These are phyloP conservation scores for Leishmania arabica DNA, from an alignment of 208 protist species.

Conservation along the genomic window DNA sequence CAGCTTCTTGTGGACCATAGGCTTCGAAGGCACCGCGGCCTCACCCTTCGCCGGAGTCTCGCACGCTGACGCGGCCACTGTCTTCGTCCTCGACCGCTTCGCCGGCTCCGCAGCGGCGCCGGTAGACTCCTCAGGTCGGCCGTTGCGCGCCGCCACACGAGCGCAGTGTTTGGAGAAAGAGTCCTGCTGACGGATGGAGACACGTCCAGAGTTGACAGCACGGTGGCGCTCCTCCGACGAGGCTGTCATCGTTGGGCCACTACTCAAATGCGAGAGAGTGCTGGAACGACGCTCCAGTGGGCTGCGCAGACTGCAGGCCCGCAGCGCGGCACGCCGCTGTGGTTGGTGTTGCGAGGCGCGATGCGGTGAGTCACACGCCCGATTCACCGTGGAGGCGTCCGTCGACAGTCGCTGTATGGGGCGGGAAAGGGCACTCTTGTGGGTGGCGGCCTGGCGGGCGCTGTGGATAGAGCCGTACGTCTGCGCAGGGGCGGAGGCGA, in stretches of 20 bases:
- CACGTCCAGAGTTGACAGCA: neutral
- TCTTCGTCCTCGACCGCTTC: conserved; percentile 3
- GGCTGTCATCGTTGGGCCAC: neutral
- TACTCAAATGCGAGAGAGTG: conserved; percentile 20
- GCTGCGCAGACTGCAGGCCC: conserved; percentile 6
- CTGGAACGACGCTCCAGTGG: conserved; percentile 4
- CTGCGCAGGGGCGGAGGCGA: neutral
- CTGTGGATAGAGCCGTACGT: conserved; percentile 30
- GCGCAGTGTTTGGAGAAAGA: conserved; percentile 46
- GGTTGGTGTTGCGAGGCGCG: neutral
- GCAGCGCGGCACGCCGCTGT: conserved; percentile 9
- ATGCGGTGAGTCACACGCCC: conserved; percentile 3
- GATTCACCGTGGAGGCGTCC: neutral
- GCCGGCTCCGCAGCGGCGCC: neutral
- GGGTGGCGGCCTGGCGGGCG: conserved; percentile 15
- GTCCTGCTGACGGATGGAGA: conserved; percentile 36
- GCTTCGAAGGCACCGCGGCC: neutral
- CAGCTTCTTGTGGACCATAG: conserved; percentile 7
- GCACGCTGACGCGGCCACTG: neutral
- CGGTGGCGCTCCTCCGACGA: conserved; percentile 13
- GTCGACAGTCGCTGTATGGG: neutral
- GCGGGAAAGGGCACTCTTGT: conserved; percentile 1
- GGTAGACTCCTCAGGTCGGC: neutral
- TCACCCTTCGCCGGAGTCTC: conserved; percentile 4
- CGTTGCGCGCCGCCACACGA: conserved; percentile 24